Conservation (phyloP, 768 basidiomycete species). For the Lentinula edodes region DNA sequence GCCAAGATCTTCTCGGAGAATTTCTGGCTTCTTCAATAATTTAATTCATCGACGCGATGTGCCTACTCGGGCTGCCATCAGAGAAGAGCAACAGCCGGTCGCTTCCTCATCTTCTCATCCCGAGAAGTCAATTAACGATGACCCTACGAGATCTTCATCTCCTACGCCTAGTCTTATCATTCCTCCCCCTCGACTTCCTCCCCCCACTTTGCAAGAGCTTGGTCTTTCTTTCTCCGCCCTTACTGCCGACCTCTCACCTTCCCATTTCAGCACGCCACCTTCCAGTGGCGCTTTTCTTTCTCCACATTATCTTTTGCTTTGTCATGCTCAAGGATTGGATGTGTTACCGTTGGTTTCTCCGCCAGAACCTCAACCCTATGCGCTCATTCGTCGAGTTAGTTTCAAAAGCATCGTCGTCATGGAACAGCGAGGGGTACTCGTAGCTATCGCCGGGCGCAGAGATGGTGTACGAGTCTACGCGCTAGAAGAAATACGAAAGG, state of each 20-base stretch:
- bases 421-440: constrained; percentile 88
- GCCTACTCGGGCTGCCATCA: constrained; percentile 23
- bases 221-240: constrained; percentile 67
- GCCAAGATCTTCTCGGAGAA: constrained; percentile 61
- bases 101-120: constrained; percentile 17
- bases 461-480: constrained; percentile 89
- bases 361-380: constrained; percentile 71
- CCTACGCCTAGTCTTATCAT: constrained; percentile 54
- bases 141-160: constrained; percentile 48
- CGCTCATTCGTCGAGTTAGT: constrained; percentile 72
- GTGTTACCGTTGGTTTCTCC: constrained; percentile 76
- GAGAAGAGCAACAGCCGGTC: constrained; percentile 24
- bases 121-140: constrained; percentile 23
- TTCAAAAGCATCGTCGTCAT: constrained; percentile 90
- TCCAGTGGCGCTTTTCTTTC: constrained; percentile 73
- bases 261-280: constrained; percentile 75
- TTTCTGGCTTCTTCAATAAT: constrained; percentile 82
- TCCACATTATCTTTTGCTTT: constrained; percentile 78
- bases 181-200: constrained; percentile 64
- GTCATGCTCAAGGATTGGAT: constrained; percentile 82
- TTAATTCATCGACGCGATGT: constrained; percentile 71
- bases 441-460: constrained; percentile 81
- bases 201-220: constrained; percentile 70
- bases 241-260: constrained; percentile 64
- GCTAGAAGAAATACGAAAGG: constrained; percentile 79